Conservation (phyloP, 108 stramenopile genomes). For the Chaetoceros tenuissimus region DNA sequence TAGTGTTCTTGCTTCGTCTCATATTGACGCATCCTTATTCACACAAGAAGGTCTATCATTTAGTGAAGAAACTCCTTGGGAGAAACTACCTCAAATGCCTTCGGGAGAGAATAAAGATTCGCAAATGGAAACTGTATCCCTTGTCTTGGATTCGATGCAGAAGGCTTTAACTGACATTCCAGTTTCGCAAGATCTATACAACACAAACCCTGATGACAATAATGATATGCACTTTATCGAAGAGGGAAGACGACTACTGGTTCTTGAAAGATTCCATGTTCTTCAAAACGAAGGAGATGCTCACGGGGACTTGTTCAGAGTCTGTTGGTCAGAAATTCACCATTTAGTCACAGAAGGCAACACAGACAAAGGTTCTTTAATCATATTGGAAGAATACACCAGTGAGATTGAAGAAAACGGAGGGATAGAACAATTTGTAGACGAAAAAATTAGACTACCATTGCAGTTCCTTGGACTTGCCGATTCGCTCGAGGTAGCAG, state of each 20-base stretch:
- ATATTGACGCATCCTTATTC: neutral
- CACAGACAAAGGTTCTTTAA: conserved; percentile 46
- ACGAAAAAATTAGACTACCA: conserved; percentile 49
- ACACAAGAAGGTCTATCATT: conserved; percentile 14
- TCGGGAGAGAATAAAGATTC: conserved; percentile 11
- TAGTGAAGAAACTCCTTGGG: conserved; percentile 21
- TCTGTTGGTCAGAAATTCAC: conserved; percentile 60
- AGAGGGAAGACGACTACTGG: conserved; percentile 62
- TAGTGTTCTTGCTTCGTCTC: conserved; percentile 11
- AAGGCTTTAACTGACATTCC: conserved; percentile 50
- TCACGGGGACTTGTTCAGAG: conserved; percentile 25
- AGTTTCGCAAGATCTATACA: conserved; percentile 22
- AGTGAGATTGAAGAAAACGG: neutral
- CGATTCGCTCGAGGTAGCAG: conserved; percentile 54
- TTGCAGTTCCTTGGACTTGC: conserved; percentile 51
- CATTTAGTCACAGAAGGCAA: conserved; percentile 25
- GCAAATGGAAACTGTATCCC: conserved; percentile 14
- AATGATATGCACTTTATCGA: conserved; percentile 71
- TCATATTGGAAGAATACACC: conserved; percentile 35
- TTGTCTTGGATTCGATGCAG: conserved; percentile 55
- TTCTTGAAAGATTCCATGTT: conserved; percentile 57
- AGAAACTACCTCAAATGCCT: conserved; percentile 21
- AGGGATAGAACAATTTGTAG: conserved; percentile 29
- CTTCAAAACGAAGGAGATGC: conserved; percentile 10
- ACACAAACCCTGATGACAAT: conserved; percentile 33